Percentiles rank a stretch among this genome's conserved stretches.
These are phyloP conservation scores for Fabrea salina DNA, from an alignment of 169 alveolate species.

Conservation along the genomic window DNA sequence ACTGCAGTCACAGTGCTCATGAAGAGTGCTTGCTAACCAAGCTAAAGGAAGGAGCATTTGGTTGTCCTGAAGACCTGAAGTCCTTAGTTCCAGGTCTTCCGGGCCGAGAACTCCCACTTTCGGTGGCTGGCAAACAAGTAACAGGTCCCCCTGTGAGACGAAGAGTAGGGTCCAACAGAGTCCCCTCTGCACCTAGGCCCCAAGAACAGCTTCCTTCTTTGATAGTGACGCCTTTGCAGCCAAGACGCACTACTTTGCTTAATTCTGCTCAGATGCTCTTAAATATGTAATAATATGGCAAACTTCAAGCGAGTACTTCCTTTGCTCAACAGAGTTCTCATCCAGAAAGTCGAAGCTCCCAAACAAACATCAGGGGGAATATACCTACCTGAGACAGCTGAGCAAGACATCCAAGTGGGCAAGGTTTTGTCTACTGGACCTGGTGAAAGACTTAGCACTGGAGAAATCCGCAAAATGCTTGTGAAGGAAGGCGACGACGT, in stretches of 20 bases:
- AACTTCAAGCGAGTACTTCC: slow-evolving; percentile 40
- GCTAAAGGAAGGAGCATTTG: not conserved
- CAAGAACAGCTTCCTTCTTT: slow-evolving; percentile 21
- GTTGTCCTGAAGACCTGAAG: not conserved
- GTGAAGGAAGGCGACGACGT: slow-evolving; percentile 59
- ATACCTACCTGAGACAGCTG: slow-evolving; percentile 34
- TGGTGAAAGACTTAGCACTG: slow-evolving; percentile 37
- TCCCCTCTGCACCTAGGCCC: no score
- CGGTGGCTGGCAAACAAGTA: no score
- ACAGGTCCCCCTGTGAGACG: no score
- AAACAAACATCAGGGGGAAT: slow-evolving; percentile 52
- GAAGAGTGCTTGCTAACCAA: not conserved
- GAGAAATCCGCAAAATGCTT: slow-evolving; percentile 27
- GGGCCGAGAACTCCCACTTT: no score
- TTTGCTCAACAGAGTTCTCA: slow-evolving; percentile 43
- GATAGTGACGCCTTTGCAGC: no score
- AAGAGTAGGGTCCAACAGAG: no score
- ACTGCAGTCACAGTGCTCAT: slow-evolving; percentile 13
- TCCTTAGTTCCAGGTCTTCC: not conserved
- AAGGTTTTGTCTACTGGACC: slow-evolving; percentile 41
- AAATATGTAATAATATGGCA: slow-evolving; percentile 30
- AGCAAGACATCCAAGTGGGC: slow-evolving; percentile 24
- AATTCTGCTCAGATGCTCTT: no score
- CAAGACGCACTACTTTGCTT: no score
- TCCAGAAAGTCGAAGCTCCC: slow-evolving; percentile 44